Conservation (phyloP, 176 grass and related monocot species). For the Ananas comosus region DNA sequence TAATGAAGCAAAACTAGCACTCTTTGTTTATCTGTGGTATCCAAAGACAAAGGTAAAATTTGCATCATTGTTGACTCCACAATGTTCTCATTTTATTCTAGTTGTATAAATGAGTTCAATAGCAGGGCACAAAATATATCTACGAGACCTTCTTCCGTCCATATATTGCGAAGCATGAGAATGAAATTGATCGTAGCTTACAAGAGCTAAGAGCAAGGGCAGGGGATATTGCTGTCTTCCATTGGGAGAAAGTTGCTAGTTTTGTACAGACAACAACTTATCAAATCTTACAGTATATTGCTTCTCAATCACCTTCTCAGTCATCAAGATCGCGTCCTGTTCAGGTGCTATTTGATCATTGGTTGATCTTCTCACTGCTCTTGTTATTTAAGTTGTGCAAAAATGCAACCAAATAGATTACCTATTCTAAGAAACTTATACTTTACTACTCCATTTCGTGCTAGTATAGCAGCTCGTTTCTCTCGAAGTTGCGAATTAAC, state of each 20-base stretch:
- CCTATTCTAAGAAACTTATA: no score
- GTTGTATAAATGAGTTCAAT: slow-evolving; percentile 19
- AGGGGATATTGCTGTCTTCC: slow-evolving; percentile 45
- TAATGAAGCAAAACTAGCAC: slow-evolving; percentile 72
- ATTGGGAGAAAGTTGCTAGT: slow-evolving; percentile 66
- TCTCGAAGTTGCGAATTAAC: no score
- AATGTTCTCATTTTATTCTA: slow-evolving; percentile 13
- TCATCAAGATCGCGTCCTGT: slow-evolving; percentile 39
- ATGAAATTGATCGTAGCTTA: slow-evolving; percentile 88
- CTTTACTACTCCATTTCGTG: no score
- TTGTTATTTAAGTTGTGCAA: background rate
- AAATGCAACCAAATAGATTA: no score
- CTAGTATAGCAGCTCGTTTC: no score
- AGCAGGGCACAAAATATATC: slow-evolving; percentile 82
- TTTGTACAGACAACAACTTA: slow-evolving; percentile 68
- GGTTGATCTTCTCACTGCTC: background rate
- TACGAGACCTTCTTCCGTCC: slow-evolving; percentile 93
- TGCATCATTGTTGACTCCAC: background rate
- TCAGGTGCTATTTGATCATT: slow-evolving; percentile 35
- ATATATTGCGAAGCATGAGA: slow-evolving; percentile 90
- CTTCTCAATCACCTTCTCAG: slow-evolving; percentile 55
- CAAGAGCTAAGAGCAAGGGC: slow-evolving; percentile 82
- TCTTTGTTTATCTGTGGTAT: slow-evolving; percentile 94
- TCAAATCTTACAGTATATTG: slow-evolving; percentile 84
- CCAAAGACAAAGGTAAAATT: slow-evolving; percentile 85